Evolutionary conservation across 768 basidiomycete species (phyloP).

Genomic region (Rhizopogon vinicolor): DNA sequence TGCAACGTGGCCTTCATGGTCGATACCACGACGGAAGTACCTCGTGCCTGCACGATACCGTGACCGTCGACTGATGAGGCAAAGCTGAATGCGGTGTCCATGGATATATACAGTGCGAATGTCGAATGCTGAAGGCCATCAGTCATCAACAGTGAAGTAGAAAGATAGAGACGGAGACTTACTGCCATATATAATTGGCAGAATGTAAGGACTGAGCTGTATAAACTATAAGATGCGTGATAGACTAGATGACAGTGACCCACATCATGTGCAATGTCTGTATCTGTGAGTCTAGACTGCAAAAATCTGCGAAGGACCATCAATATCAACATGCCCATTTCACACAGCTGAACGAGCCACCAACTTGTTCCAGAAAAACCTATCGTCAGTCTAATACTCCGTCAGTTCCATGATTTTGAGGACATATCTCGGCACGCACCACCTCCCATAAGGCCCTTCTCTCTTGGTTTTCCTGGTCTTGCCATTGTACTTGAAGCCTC

Average conservation of each 20-base stretch:
- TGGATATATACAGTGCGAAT: slow-evolving; percentile 71
- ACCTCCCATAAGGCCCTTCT: slow-evolving; percentile 70
- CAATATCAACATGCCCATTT: slow-evolving; percentile 3
- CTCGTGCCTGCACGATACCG: slow-evolving; percentile 95
- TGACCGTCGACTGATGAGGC: slow-evolving; percentile 89
- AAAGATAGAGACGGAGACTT: slow-evolving; percentile 28
- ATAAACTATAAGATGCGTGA: slow-evolving; percentile 9
- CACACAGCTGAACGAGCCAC: slow-evolving; percentile 6
- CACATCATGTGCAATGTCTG: slow-evolving; percentile 59
- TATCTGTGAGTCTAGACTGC: slow-evolving; percentile 58
- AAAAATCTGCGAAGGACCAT: slow-evolving; percentile 35
- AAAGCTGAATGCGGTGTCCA: slow-evolving; percentile 74
- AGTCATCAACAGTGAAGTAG: slow-evolving; percentile 3
- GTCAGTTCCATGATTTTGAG: slow-evolving; percentile 8
- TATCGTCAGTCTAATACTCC: slow-evolving; percentile 73
- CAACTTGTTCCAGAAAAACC: slow-evolving; percentile 98
- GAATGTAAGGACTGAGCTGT: slow-evolving; percentile 83
- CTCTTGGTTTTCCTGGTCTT: slow-evolving; percentile 43
- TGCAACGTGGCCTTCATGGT: slow-evolving; percentile 83
- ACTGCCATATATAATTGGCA: slow-evolving; percentile 96
- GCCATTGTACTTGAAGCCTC: slow-evolving; percentile 79
- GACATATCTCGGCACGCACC: slow-evolving; percentile 38
- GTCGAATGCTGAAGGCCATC: slow-evolving; percentile 66
- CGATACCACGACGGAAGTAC: slow-evolving; percentile 93
- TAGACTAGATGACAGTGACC: slow-evolving; percentile 21